Evolutionary conservation across 768 basidiomycete species (phyloP), one percentile per base, ranked within the genome.

Genomic region (Pleurotus sapidus): DNA sequence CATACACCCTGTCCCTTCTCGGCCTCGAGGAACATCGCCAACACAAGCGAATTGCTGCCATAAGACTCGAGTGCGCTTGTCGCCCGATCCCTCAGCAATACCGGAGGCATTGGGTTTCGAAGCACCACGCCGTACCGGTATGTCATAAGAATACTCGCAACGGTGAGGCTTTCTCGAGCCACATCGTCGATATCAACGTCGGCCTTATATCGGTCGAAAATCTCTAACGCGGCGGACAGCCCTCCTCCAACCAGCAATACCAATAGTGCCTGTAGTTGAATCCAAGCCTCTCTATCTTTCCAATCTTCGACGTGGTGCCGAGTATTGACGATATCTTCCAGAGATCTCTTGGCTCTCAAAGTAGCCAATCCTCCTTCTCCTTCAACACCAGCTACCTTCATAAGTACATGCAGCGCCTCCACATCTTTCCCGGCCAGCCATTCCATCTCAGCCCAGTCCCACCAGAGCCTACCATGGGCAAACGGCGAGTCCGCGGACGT

Each of bases 361-460:
- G 87, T 63, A 34, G 76, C 76, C 58, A 87, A 72, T 3, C 84
- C 81, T 11, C 76, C 76, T 0, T 75, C 66, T 11, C 82, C 82
- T 50, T 83, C 76, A 34, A 85, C 71, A 3, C 77, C 81, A 11
- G 77, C 81, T 8, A 86, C 78, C 18, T 75, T 79, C 46, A 87
- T 67, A 43, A 86, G 75, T 30, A 88, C 75, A 37, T 77, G 71
- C 38, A 84, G 66, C 12, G 86, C 79, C 34, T 78, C 74, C 30
- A 82, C 78, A 17, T 73, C 65, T 30, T 77, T 63, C 1, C 83
- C 80, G 12, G 74, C 67, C 9, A 91, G 67, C 91, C 91, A 94
- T 68, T 92, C 91, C 79, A 91, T 80, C 63, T 93, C 87, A 1
- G 86, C 88, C 89, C 90, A 93, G 62, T 87, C 83, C 84, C 86